These are phyloP conservation scores for Tolypocladium ovalisporum DNA, from an alignment of 2,329 filamentous ascomycete species.

Conservation along the genomic window DNA sequence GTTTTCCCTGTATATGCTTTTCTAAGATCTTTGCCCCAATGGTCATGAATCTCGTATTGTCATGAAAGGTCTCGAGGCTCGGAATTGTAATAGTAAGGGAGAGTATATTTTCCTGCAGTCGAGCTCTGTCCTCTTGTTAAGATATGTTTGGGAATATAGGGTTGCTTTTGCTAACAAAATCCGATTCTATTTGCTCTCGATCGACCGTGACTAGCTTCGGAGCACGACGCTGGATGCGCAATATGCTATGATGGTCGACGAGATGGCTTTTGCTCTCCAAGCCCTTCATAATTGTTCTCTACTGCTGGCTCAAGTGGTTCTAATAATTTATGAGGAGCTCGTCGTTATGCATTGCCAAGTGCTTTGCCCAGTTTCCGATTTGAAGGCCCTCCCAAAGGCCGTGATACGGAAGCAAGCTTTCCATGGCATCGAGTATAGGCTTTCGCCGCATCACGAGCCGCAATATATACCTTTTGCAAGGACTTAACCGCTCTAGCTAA, in stretches of 20 bases:
- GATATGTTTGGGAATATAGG: not conserved
- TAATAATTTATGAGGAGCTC: slow-evolving; percentile 3
- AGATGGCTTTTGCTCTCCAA: not conserved
- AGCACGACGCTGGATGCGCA: not conserved
- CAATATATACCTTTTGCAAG: not conserved
- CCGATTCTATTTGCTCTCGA: not conserved
- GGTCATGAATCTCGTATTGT: slow-evolving; percentile 3
- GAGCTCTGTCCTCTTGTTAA: not conserved
- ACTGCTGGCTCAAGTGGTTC: not conserved
- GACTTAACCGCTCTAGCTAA: slow-evolving; percentile 1
- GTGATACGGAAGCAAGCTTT: slow-evolving; percentile 1
- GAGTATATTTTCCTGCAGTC: slow-evolving; percentile 1
- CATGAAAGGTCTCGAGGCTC: slow-evolving; percentile 2
- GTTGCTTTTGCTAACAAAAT: not conserved
- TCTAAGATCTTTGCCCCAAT: slow-evolving; percentile 4
- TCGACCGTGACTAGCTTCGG: not conserved
- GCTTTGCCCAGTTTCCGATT: slow-evolving; percentile 5
- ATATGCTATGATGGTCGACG: not conserved
- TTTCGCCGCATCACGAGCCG: not conserved
- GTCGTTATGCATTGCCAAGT: slow-evolving; percentile 1
- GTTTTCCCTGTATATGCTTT: slow-evolving; percentile 1
- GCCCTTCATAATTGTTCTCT: not conserved
- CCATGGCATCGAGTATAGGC: not conserved
- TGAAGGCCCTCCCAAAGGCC: slow-evolving; percentile 1
- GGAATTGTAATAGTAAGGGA: not conserved